Evolutionary conservation across 116 monocot species (phyloP), one percentile per base, ranked within the genome.

Genomic region (Phalaenopsis hybrid): DNA sequence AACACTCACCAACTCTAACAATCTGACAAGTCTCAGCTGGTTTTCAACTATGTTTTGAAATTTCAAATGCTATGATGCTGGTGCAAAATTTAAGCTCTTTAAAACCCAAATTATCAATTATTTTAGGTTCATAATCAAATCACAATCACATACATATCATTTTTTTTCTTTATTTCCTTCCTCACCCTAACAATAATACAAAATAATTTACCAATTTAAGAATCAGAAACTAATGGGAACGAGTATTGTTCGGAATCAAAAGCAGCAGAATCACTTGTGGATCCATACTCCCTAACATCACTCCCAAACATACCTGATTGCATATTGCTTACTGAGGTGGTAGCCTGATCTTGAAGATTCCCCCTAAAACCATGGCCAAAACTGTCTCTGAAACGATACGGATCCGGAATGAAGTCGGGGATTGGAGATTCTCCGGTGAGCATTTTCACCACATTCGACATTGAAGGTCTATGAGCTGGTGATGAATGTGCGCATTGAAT

Each of bases 401-500:
- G 77, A 51, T 77, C 77, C 4, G 77, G 77, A 51, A 31, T 28
- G 52, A 77, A 51, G 44, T 33, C 78, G 5, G 77, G 84, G 15
- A 88, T 45, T 5, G 59, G 46, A 3, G 18, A 63, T 81, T 85
- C 79, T 10, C 85, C 83, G 20, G 41, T 63, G 13, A 88, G 85
- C 83, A 88, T 85, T 17, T 80, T 78, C 23, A 83, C 83, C 34
- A 85, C 85, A 4, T 16, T 48, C 0, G 80, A 82, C 88, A 88
- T 88, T 51, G 81, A 18, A 17, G 88, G 88, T 52, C 88, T 78
- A 33, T 75, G 79, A 57, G 55, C 82, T 1, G 85, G 88, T 46
- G 88, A 85, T 69, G 82, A 75, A 46, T 82, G 75, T 49, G 83
- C 46, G 61, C 88, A 88, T 11, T 81, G 37, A 67, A 88, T 82